Evolutionary conservation across 192 early-diverging fungal species (phyloP), one percentile per base, ranked within the genome.

Genomic region (Coemansia sp.): DNA sequence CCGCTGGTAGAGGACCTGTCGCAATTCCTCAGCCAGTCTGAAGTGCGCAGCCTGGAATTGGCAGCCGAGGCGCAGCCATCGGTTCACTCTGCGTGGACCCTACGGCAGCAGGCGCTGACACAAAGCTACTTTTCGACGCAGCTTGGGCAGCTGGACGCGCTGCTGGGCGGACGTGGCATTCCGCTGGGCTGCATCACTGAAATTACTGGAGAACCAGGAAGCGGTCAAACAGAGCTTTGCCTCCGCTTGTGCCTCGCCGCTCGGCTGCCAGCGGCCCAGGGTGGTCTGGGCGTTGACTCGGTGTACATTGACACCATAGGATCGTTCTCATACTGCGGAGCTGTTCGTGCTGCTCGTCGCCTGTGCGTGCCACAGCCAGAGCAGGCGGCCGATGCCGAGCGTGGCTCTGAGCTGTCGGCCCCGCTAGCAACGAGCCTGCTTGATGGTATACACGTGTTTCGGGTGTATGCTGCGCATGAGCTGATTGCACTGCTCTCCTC

Each of bases 391-490:
- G 32, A 35, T 2, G 32, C 32, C 32, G 31, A 49, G 12, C n/a
- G 27, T 45, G 20, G 17, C 32, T 19, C 17, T 6, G 15, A 8
- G 25, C 9, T 38, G 37, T 14, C 40, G 15, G 4, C 31, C 15
- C 19, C 49, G 17, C 15, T 31, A n/a, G 25, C 40, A 20, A 31
- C 37, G 35, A 37, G 29, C 27, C 20, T 62, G 41, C 65, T 67
- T 36, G 60, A 61, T 9, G 19, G 60, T 4, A 60, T 71, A 38
- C 43, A 57, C 20, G 64, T 71, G 24, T 71, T 77, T 60, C 68
- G 74, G 22, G 57, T 71, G 12, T 67, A 68, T 42, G 64, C 46
- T 11, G 74, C 68, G 15, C 74, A 77, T 24, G 75, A 77, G 65
- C 49, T 77, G 22, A 38, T 71, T 8, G 64, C 75, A 0, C 38